Conservation (phyloP, 2,329 filamentous ascomycete genomes). For the Knoxdaviesia proteae region DNA sequence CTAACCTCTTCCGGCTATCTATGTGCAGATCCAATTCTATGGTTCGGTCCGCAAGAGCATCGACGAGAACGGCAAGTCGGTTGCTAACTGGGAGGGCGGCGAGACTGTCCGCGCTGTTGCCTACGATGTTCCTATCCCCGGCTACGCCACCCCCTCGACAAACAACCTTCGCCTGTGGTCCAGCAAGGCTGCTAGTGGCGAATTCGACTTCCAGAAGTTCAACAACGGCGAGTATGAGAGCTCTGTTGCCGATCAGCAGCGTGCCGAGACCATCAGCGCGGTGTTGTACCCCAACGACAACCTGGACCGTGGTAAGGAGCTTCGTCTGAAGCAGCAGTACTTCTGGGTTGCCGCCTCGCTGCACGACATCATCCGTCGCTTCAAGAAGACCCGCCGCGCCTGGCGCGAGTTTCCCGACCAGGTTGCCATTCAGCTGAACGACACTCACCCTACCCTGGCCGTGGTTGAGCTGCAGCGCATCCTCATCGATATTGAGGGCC, state of each 20-base stretch:
- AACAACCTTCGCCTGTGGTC: constrained; percentile 97
- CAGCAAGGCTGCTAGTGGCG: constrained; percentile 87
- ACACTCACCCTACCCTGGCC: constrained; percentile 89
- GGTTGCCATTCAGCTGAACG: constrained; percentile 92
- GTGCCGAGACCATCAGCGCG: constrained; percentile 95
- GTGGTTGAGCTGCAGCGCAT: constrained; percentile 94
- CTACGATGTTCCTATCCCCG: constrained; percentile 82
- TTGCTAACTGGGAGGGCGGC: constrained; percentile 71
- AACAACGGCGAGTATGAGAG: constrained; percentile 96
- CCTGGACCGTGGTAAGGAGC: constrained; percentile 86
- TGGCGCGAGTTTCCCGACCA: constrained; percentile 91
- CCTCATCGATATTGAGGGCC: constrained; percentile 67
- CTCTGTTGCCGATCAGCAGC: constrained; percentile 93
- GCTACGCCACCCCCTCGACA: constrained; percentile 72
- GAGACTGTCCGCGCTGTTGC: constrained; percentile 84
- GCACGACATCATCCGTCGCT: constrained; percentile 86
- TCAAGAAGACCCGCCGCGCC: constrained; percentile 86
- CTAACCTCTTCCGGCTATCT: not conserved
- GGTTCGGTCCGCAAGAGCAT: constrained; percentile 58
- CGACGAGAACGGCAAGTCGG: constrained; percentile 55
- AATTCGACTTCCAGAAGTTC: constrained; percentile 99
- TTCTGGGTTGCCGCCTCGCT: constrained; percentile 98
- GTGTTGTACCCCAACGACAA: constrained; percentile 97
- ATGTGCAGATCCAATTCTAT: constrained; percentile 65
- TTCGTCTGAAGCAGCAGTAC: constrained; percentile 96